Evolutionary conservation across 805 yeast genomes (phyloP), one percentile per base, ranked within the genome.

Genomic region (Lipomyces chichibuensis): DNA sequence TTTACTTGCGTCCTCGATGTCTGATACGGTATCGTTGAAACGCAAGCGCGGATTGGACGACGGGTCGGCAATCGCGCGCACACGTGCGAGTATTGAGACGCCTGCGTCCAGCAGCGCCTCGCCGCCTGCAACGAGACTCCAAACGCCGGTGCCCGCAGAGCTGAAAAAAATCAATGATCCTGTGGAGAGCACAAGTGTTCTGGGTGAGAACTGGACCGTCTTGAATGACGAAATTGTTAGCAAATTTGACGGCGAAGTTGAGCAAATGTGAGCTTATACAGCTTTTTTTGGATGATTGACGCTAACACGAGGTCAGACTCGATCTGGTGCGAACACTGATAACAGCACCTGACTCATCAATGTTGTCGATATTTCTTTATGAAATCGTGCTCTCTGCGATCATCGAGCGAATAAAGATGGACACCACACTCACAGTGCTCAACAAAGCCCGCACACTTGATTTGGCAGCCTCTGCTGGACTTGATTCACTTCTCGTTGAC

Each of bases 401-500:
- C 27, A 49, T 62, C 20, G 57, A 49, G 17, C 61, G 71, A 2
- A 53, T 59, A 2, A 9, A 57, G 17, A 39, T 57, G 3, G 63
- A 54, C 35, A 11, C 32, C 2, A 63, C 62, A 2, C 37, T 53
- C 27, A 25, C 37, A 13, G 14, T 59, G 23, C 54, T 67, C 57
- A 65, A 60, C 29, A 23, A 32, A 1, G n/a, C 60, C 23, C 57
- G 64, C 11, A 14, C 14, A 17, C 20, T 53, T 13, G 63, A 65
- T 1, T 25, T 14, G 13, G 55, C 57, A 27, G 17, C 20, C 32
- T 52, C 59, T 0, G 39, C 46, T 11, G 59, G 57, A 9, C 52
- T 67, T 63, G 61, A 54, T 5, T 65, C 69, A 32, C 57, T 60
- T 11, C 52, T 66, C 25, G 54, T 43, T 32, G 71, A 66, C 53